Evolutionary conservation across 2,329 filamentous ascomycete genomes (phyloP).

Genomic region (Aplosporella prunicola): DNA sequence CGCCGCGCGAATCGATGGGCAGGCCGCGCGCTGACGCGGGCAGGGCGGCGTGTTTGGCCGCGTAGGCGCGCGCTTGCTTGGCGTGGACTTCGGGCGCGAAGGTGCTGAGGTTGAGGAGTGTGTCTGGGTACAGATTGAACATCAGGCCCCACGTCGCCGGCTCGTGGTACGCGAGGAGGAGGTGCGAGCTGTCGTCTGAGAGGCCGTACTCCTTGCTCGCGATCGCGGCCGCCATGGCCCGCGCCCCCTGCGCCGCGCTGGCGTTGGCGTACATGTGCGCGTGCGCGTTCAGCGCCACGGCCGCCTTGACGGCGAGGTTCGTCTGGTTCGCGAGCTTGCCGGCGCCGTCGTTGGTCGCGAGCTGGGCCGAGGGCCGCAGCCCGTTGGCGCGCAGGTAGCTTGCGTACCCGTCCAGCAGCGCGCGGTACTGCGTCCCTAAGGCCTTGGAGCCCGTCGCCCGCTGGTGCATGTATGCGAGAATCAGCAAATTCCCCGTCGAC

Average conservation of each 20-base stretch:
- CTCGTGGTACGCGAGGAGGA: conserved; percentile 26
- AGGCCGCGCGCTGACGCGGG: conserved; percentile 18
- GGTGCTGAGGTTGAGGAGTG: conserved; percentile 29
- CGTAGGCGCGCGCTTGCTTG: conserved; percentile 31
- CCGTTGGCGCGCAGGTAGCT: conserved; percentile 32
- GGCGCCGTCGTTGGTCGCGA: conserved; percentile 36
- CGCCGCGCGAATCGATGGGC: conserved; percentile 24
- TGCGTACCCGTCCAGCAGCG: conserved; percentile 23
- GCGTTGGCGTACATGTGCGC: conserved; percentile 28
- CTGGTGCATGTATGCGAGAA: conserved; percentile 30
- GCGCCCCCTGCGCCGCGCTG: not conserved
- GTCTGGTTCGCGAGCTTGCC: conserved; percentile 35
- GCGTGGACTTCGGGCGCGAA: conserved; percentile 27
- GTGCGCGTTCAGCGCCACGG: conserved; percentile 38
- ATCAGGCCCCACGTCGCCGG: conserved; percentile 27
- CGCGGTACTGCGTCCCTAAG: conserved; percentile 19
- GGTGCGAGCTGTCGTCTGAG: conserved; percentile 29
- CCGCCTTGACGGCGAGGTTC: conserved; percentile 39
- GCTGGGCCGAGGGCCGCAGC: conserved; percentile 30
- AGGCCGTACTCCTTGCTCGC: not conserved
- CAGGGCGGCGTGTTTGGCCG: conserved; percentile 27
- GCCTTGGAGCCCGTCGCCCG: conserved; percentile 23
- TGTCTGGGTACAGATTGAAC: conserved; percentile 36
- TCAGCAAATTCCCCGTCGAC: conserved; percentile 32
- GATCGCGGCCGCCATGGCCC: conserved; percentile 3